These are phyloP conservation scores for Podospora pseudocomata DNA, from an alignment of 495 filamentous ascomycete species.

Conservation along the genomic window DNA sequence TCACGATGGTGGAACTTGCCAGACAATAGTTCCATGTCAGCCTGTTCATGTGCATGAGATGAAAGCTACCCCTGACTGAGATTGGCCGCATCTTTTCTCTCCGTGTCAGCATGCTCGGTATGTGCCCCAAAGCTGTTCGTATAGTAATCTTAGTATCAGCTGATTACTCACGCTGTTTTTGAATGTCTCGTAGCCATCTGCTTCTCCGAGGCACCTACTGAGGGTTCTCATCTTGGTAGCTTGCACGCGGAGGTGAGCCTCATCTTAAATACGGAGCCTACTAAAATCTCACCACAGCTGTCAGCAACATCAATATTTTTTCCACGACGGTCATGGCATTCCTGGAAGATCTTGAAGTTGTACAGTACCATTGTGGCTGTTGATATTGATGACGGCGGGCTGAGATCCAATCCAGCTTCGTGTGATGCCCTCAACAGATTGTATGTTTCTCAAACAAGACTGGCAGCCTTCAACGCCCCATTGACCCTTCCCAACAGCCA, in stretches of 20 bases:
- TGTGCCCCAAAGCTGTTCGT: not conserved
- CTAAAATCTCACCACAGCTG: not conserved
- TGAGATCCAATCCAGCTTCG: not conserved
- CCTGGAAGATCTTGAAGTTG: not conserved
- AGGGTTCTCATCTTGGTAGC: not conserved
- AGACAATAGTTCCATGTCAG: not conserved
- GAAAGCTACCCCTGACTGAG: not conserved
- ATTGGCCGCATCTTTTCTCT: not conserved
- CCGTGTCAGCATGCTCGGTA: not conserved
- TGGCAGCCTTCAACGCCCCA: constrained; percentile 12
- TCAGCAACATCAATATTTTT: not conserved
- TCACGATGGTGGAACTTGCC: not conserved
- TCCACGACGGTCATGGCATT: not conserved
- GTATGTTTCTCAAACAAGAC: not conserved
- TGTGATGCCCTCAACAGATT: not conserved
- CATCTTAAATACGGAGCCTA: not conserved
- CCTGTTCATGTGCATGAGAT: not conserved
- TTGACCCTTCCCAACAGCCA: constrained; percentile 24
- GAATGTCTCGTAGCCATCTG: not conserved
- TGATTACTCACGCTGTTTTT: not conserved
- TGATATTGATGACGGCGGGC: not conserved
- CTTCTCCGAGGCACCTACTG: too few species aligned
- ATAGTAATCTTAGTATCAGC: not conserved
- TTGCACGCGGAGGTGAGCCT: not conserved
- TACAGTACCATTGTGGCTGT: not conserved